Base-by-base conservation (phyloP, 2,329 filamentous ascomycete genomes). In the Aureobasidium leucospermi region DNA sequence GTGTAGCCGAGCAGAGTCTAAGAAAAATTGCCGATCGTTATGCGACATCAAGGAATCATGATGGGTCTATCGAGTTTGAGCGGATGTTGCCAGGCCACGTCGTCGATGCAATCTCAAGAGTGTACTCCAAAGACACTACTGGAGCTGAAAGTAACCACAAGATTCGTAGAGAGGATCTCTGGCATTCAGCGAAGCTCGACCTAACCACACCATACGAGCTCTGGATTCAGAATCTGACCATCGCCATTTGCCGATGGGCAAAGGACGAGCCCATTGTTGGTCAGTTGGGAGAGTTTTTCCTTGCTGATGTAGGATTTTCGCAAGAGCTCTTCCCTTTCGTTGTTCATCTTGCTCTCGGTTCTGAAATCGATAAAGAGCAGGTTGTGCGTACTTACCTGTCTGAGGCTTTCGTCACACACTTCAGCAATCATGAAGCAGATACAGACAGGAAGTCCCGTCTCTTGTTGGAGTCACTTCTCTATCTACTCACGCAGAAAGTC, bases 401-500 rank as follows among this genome's bases (percentile, higher is more conserved):
- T 0, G 75, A 77, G 9, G 79, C 85, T 2, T 79, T 89, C 60
- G 83, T 79, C 38, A 73, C 76, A 9, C 90, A 87, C 79, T 81
- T 97, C 31, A 16, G 43, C 9, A 73, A 75, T 62, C 72, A 75
- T 61, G 72, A 77, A 11, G 63, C 71, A 1, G 65, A 59, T 65
- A 59, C 81, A 76, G 81, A 80, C 60, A 79, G 85, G 6, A 90
- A 90, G 66, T 75, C 88, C 53, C 85, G 85, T 62, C 80, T 94
- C 38, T 76, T 96, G 1, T 81, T 97, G 41, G 87, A 90, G 63
- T 83, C 86, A 3, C 78, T 99, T 32, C 76, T 99, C 2, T 99
- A 97, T 69, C 80, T 99, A n/a, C 85, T 91, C 39, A 90, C 87
- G 3, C 92, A 95, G 68, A 79, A 82, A 31, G 75, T 87, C 13